Conservation (phyloP, 2,329 filamentous ascomycete genomes). For the Dactylellina drechsleri region DNA sequence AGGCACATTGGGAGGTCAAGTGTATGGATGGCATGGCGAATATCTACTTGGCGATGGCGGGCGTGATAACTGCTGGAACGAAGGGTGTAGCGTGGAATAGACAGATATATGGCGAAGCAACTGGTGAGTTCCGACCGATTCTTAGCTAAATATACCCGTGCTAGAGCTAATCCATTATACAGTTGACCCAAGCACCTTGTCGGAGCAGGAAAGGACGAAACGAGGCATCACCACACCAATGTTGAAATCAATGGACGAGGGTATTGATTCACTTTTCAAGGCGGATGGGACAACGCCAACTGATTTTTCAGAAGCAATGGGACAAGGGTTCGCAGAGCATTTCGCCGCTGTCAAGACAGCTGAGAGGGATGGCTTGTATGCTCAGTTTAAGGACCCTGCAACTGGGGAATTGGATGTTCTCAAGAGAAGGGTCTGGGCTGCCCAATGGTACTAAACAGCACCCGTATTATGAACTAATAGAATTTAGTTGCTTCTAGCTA, state of each 20-base stretch:
- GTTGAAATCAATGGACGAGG: conserved; percentile 68
- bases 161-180: not conserved
- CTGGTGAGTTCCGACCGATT: conserved; percentile 47
- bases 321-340: conserved; percentile 7
- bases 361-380: conserved; percentile 64
- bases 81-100: conserved; percentile 66
- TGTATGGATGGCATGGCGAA: conserved; percentile 83
- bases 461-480: not conserved
- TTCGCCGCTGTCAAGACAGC: conserved; percentile 18
- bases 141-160: not conserved
- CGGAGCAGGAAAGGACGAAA: conserved; percentile 64
- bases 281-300: conserved; percentile 61
- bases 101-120: conserved; percentile 68
- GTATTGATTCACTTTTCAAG: conserved; percentile 66
- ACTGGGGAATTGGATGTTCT: conserved; percentile 66
- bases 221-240: conserved; percentile 69
- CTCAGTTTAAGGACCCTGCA: conserved; percentile 71
- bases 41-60: conserved; percentile 75
- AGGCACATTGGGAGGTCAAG: conserved; percentile 80
- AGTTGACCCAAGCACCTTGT: conserved; percentile 68
- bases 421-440: conserved; percentile 68
- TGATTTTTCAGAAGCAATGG: conserved; percentile 66
- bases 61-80: conserved; percentile 70
- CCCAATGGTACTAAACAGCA: conserved; percentile 70
- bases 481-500: too few species aligned